Conservation (phyloP, 116 monocot species). For the Iris pallida region DNA sequence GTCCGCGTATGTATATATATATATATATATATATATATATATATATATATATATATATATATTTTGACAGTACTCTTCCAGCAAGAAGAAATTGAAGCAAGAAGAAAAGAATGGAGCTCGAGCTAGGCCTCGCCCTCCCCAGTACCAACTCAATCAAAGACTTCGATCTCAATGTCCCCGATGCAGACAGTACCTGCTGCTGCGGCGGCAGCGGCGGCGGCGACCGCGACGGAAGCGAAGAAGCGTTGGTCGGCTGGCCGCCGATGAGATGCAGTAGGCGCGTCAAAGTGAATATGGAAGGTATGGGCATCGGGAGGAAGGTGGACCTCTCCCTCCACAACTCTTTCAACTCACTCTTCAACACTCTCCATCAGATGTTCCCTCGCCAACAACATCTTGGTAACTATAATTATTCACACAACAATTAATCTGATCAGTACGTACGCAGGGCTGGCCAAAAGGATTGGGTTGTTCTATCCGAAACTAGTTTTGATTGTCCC, state of each 20-base stretch:
- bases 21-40: too few species aligned
- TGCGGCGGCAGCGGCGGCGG: constrained; percentile 21
- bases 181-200: background rate
- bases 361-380: constrained; percentile 33
- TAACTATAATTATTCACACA: too few species aligned
- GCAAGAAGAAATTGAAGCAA: too few species aligned
- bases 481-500: too few species aligned
- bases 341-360: constrained; percentile 37
- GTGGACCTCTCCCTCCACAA: constrained; percentile 41
- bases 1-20: too few species aligned
- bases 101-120: constrained; percentile 37
- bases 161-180: constrained; percentile 16
- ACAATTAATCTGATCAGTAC: too few species aligned
- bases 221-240: constrained; percentile 6
- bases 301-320: constrained; percentile 51
- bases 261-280: constrained; percentile 30
- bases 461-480: too few species aligned
- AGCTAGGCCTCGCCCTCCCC: constrained; percentile 43
- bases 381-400: constrained; percentile 1
- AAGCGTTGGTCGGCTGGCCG: constrained; percentile 45
- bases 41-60: too few species aligned
- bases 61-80: too few species aligned
- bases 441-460: too few species aligned
- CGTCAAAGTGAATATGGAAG: constrained; percentile 61
- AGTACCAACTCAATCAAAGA: background rate